Evolutionary conservation across 2,329 filamentous ascomycete species (phyloP).

Genomic region (Hymenoscyphus albidus): DNA sequence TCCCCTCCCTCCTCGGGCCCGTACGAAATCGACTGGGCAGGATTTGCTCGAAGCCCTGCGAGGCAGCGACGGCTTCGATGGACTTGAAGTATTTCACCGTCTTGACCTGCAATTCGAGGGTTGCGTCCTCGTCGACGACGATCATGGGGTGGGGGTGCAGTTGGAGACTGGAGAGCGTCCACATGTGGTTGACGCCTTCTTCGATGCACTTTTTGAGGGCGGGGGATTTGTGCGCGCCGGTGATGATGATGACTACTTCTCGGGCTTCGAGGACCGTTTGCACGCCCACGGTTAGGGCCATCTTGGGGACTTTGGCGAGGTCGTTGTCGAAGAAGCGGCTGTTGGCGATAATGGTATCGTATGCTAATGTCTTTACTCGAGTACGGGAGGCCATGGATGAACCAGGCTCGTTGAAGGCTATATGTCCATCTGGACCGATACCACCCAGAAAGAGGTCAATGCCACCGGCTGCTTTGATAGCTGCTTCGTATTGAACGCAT

Average conservation of each 20-base stretch:
- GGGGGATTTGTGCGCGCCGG: constrained; percentile 75
- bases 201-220: constrained; percentile 79
- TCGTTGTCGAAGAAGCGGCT: constrained; percentile 79
- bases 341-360: constrained; percentile 83
- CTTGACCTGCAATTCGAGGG: constrained; percentile 68
- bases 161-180: constrained; percentile 79
- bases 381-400: constrained; percentile 74
- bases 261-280: constrained; percentile 76
- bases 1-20: constrained; percentile 36
- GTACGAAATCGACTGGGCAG: constrained; percentile 54
- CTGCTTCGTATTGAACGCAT: constrained; percentile 74
- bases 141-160: constrained; percentile 78
- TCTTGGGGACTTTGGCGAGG: constrained; percentile 68
- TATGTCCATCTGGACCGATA: constrained; percentile 82
- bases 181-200: constrained; percentile 83
- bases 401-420: constrained; percentile 87
- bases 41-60: constrained; percentile 55
- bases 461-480: constrained; percentile 69
- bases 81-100: constrained; percentile 72
- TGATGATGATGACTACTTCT: constrained; percentile 79
- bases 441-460: constrained; percentile 85
- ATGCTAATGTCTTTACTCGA: constrained; percentile 80
- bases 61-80: constrained; percentile 60
- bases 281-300: constrained; percentile 81
- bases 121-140: constrained; percentile 78